Conservation (phyloP, 169 alveolate species). For the Cryptosporidium felis region DNA sequence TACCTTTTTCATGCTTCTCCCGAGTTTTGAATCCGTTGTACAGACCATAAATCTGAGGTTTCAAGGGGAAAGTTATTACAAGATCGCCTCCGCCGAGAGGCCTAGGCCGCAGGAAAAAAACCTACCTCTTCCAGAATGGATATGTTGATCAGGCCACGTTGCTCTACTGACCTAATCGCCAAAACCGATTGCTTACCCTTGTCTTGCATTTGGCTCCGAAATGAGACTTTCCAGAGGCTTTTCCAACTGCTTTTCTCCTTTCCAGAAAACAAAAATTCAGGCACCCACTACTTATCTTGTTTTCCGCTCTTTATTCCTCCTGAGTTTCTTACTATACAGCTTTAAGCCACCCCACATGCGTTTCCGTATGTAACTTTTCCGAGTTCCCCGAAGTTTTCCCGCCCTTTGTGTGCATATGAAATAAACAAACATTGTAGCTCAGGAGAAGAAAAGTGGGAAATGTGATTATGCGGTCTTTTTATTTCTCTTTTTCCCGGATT, state of each 20-base stretch:
- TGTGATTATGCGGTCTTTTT: background rate
- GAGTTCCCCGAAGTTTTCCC: background rate
- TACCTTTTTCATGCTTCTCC: background rate
- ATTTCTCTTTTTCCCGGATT: too few relatives aligned
- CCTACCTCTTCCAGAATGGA: constrained; percentile 59
- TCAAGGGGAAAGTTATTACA: background rate
- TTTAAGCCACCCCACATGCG: constrained; percentile 43
- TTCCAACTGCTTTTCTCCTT: background rate
- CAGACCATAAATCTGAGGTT: constrained; percentile 3
- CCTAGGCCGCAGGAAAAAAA: background rate
- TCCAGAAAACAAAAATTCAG: background rate
- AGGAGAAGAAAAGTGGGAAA: background rate
- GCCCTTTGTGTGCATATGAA: constrained; percentile 30
- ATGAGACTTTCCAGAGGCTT: too few relatives aligned
- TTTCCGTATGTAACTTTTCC: background rate
- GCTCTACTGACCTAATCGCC: constrained; percentile 16
- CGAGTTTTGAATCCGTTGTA: constrained; percentile 20
- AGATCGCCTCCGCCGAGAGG: background rate
- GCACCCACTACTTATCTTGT: background rate
- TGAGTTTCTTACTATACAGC: too few relatives aligned
- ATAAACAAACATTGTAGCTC: background rate
- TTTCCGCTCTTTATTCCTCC: background rate
- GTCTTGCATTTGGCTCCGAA: background rate
- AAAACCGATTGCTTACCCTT: background rate
- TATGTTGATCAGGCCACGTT: constrained; percentile 8